These are phyloP conservation scores for Diatrype stigma DNA, from an alignment of 2,329 filamentous ascomycete genomes.

Conservation along the genomic window DNA sequence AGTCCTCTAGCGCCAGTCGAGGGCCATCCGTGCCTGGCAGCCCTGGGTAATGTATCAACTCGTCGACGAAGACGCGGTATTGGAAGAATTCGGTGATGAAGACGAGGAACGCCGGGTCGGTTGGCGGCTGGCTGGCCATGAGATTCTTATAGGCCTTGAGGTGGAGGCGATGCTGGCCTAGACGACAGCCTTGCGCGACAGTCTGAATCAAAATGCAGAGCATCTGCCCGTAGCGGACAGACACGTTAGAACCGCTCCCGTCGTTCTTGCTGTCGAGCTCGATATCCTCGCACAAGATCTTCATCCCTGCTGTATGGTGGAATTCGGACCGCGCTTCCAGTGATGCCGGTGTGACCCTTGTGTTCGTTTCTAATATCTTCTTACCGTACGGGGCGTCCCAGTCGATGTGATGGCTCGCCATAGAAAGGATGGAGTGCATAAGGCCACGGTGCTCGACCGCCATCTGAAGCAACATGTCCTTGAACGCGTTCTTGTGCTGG, in stretches of 20 bases:
- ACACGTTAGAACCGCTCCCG: constrained; percentile 39
- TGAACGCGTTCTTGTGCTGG: constrained; percentile 79
- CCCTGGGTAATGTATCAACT: constrained; percentile 50
- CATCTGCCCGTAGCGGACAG: constrained; percentile 59
- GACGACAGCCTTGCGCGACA: constrained; percentile 50
- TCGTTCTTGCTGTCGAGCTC: constrained; percentile 36
- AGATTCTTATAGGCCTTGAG: constrained; percentile 71
- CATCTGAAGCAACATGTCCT: constrained; percentile 77
- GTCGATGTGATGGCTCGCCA: constrained; percentile 75
- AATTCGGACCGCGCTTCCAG: constrained; percentile 49
- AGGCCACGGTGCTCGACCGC: constrained; percentile 74
- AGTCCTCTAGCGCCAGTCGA: constrained; percentile 39
- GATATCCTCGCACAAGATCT: constrained; percentile 47
- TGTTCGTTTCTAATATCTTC: constrained; percentile 47
- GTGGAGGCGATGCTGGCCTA: constrained; percentile 74
- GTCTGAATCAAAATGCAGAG: constrained; percentile 57
- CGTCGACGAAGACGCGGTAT: constrained; percentile 70
- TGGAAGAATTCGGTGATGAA: constrained; percentile 77
- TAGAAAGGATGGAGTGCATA: constrained; percentile 85
- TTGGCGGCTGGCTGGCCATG: constrained; percentile 57
- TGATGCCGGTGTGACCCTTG: constrained; percentile 40
- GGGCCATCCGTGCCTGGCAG: constrained; percentile 28
- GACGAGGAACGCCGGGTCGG: constrained; percentile 60
- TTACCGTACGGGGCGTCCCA: constrained; percentile 52
- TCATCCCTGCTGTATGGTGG: constrained; percentile 53